Conservation (phyloP, 495 filamentous ascomycete species). For the Neurospora tetrasperma region DNA sequence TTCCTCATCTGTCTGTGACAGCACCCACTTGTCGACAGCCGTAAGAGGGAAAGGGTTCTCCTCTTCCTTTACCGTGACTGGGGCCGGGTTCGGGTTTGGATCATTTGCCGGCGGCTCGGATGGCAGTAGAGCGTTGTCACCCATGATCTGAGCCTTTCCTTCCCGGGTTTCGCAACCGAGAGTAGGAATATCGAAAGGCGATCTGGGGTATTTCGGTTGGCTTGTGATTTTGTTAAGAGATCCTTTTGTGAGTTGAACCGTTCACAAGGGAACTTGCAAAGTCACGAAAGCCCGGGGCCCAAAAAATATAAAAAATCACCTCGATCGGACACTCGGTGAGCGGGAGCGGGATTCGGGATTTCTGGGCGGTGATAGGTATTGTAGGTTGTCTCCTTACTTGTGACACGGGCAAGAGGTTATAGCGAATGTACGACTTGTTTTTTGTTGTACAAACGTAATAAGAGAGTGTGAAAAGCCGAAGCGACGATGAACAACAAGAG, state of each 20-base stretch:
- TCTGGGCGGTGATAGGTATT: not conserved
- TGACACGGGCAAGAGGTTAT: not conserved
- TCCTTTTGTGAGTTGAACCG: not conserved
- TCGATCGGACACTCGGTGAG: not conserved
- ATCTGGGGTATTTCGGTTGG: not conserved
- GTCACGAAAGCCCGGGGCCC: not conserved
- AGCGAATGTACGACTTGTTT: not conserved
- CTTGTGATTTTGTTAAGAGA: not conserved
- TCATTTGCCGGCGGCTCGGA: not conserved
- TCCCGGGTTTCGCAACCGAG: not conserved
- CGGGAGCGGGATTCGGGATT: not conserved
- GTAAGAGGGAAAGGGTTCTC: slow-evolving; percentile 53
- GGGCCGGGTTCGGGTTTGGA: too few relatives aligned
- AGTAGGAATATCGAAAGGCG: not conserved
- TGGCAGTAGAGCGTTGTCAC: slow-evolving; percentile 8
- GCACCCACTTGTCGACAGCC: slow-evolving; percentile 51
- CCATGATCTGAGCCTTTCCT: slow-evolving; percentile 6
- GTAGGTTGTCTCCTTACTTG: not conserved
- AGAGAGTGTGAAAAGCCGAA: not conserved
- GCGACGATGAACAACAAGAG: not conserved
- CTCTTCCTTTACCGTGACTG: not conserved
- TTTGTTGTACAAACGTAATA: not conserved
- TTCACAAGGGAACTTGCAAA: not conserved
- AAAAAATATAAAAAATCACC: not conserved
- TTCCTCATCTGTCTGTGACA: slow-evolving; percentile 60